Evolutionary conservation across 371 early-diverging fungal genomes (phyloP), one percentile per base, ranked within the genome.

Genomic region (Haplosporangium sp.): DNA sequence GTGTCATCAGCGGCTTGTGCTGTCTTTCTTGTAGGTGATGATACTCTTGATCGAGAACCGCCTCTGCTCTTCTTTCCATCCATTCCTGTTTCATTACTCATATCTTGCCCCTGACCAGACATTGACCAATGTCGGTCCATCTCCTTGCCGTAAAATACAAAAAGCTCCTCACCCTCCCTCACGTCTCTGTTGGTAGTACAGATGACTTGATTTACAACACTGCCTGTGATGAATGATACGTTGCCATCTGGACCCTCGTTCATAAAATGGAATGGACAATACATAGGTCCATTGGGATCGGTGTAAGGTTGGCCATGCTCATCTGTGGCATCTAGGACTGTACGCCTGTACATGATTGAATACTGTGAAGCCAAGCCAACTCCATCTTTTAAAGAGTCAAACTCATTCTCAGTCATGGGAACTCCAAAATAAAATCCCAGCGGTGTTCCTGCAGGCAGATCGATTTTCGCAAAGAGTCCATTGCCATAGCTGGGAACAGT

Each of bases 381-480:
- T n/a, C 86, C 85, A 67, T 96, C 95, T 72, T 96, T 96, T 55
- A 90, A 77, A 9, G 90, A 88, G 71, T 96, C 96, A 75, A 94
- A 96, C 69, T 96, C 96, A 71, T 94, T 92, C 67, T 95, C 95
- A 4, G 93, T 92, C 94, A 94, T 95, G 6, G 96, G 96, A 4
- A 96, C 95, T 6, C 96, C 96, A 83, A 96, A 96, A 73, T 96
- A 96, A 72, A 96, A 96, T 2, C 96, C 96, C 2, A 96, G 77
- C 0, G 93, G 91, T 3, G 90, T 91, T 27, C 89, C 86, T 9
- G 79, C 84, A 5, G 96, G 96, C 3, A 96, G 70, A 44, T 87
- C 85, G 11, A 92, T 88, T 57, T 79, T 86, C 2, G 96, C 96
- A 84, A 95, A 94, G 3, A 95, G 62, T 0, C 96, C 96, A 40